Evolutionary conservation across 2,329 filamentous ascomycete species (phyloP).

Genomic region (Trichoderma oligosporum): DNA sequence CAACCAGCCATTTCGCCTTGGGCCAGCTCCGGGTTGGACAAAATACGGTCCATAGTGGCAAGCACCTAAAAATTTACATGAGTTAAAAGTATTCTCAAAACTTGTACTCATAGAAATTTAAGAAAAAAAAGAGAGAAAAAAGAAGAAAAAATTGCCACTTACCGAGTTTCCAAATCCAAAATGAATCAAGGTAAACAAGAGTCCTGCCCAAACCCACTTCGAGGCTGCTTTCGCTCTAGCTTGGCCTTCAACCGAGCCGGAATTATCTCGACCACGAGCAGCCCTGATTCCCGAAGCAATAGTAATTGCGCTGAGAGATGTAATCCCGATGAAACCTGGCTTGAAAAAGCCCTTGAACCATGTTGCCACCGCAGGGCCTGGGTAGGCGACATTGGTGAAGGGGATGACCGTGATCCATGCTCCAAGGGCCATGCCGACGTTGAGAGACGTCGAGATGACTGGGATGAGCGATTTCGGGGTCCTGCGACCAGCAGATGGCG

Average conservation of each 20-base stretch:
- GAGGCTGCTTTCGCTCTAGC: constrained; percentile 6
- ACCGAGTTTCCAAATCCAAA: constrained; percentile 17
- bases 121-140: no score
- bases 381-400: constrained; percentile 15
- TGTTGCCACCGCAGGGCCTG: constrained; percentile 19
- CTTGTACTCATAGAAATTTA: no score
- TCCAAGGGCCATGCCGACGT: constrained; percentile 19
- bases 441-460: constrained; percentile 10
- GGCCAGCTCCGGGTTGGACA: constrained; percentile 11
- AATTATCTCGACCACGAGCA: neutral
- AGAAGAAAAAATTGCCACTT: neutral
- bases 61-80: neutral
- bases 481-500: neutral
- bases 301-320: constrained; percentile 18
- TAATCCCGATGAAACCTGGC: constrained; percentile 21
- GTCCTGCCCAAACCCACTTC: constrained; percentile 9
- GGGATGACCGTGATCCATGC: constrained; percentile 20
- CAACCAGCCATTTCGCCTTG: constrained; percentile 17
- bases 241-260: neutral
- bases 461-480: constrained; percentile 7
- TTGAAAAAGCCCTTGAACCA: constrained; percentile 23
- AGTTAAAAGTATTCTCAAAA: neutral
- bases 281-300: constrained; percentile 13
- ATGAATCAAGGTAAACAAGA: constrained; percentile 14
- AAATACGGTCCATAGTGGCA: constrained; percentile 10